phyloP scores from a whole-genome alignment of 257 asterid genomes.

The Mentha longifolia region DNA sequence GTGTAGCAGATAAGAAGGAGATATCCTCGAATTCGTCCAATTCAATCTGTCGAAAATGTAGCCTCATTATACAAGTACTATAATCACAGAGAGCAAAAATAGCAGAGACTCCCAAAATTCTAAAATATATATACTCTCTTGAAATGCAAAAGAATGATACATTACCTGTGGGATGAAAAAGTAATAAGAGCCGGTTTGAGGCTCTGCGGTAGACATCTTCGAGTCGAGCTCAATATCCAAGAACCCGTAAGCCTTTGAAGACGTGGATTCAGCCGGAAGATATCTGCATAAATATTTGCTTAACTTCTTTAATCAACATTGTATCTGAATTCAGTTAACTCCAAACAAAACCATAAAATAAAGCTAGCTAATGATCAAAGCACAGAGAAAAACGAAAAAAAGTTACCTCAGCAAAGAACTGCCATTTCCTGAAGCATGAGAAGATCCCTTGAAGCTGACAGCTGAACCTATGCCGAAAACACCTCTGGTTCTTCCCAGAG shows the following conservation, averaged over 20 bases:
- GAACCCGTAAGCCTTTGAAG: constrained; percentile 81
- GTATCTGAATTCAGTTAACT: too few species aligned
- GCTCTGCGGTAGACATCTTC: constrained; percentile 47
- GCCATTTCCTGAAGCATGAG: constrained; percentile 41
- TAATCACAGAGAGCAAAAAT: constrained; percentile 18
- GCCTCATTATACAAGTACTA: constrained; percentile 29
- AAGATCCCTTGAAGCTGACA: constrained; percentile 56
- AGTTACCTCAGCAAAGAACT: constrained; percentile 58
- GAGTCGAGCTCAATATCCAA: constrained; percentile 60
- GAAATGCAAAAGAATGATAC: constrained; percentile 26
- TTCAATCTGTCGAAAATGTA: constrained; percentile 66
- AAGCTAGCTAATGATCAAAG: constrained; percentile 16
- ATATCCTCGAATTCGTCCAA: constrained; percentile 72
- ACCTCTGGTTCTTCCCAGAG: constrained; percentile 78
- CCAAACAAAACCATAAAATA: background rate
- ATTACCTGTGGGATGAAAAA: constrained; percentile 82
- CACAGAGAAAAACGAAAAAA: background rate
- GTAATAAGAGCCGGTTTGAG: constrained; percentile 63
- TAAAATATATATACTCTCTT: constrained; percentile 16
- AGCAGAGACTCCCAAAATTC: constrained; percentile 24
- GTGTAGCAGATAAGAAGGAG: constrained; percentile 58
- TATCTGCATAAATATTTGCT: constrained; percentile 48
- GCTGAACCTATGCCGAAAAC: constrained; percentile 94
- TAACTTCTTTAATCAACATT: too few species aligned
- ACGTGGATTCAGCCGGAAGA: constrained; percentile 61